Conservation (phyloP, 1,284 basidiomycete genomes). For the Cryptococcus hybrid region DNA sequence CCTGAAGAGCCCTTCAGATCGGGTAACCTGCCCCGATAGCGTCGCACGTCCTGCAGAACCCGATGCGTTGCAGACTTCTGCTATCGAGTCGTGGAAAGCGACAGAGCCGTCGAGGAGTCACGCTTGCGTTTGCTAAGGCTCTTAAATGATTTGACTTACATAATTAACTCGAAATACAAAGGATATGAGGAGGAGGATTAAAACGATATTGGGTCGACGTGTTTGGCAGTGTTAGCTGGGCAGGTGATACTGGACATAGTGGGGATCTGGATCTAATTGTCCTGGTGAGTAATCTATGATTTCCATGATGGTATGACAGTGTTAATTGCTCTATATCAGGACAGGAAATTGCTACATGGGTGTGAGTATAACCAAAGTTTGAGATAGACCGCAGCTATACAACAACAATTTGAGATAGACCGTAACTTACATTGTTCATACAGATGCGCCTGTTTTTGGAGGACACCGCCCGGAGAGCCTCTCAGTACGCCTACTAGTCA, state of each 20-base stretch:
- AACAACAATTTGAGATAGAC: neutral
- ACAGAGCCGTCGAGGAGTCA: conserved; percentile 20
- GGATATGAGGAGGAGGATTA: neutral
- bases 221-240: conserved; percentile 51
- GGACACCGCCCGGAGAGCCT: conserved; percentile 4
- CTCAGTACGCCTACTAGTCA: neutral
- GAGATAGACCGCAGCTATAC: neutral
- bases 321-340: conserved; percentile 21
- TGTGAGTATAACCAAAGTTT: conserved; percentile 22
- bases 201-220: conserved; percentile 43
- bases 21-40: conserved; percentile 9
- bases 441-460: conserved; percentile 25
- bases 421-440: neutral
- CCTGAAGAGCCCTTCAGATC: conserved; percentile 15
- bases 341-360: conserved; percentile 31
- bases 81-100: conserved; percentile 23
- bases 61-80: conserved; percentile 18
- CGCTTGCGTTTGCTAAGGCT: conserved; percentile 12
- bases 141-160: conserved; percentile 14
- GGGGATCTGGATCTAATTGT: conserved; percentile 47
- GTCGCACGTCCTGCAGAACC: conserved; percentile 4
- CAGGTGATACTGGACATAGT: conserved; percentile 38
- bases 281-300: conserved; percentile 21
- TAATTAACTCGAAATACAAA: conserved; percentile 17
- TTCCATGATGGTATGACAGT: neutral